phyloP scores from a whole-genome alignment of 805 yeast genomes.

The Candida michaelii region DNA sequence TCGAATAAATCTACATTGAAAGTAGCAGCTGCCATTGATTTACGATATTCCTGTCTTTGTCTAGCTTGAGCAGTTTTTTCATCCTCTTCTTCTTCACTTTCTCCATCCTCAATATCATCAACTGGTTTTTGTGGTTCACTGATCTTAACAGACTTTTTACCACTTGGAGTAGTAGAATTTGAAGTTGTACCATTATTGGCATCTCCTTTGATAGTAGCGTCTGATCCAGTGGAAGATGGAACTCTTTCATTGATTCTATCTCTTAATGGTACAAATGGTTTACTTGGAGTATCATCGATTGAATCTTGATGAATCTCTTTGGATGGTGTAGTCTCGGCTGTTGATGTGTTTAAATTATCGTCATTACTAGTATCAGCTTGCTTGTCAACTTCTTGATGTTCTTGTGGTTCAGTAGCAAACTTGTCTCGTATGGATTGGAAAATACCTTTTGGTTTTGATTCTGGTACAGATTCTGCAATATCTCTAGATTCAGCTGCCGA shows the following conservation, averaged over 20 bases:
- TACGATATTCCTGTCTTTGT: conserved; percentile 45
- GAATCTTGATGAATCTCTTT: conserved; percentile 18
- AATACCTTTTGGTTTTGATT: conserved; percentile 22
- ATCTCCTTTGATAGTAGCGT: conserved; percentile 12
- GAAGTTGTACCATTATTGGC: neutral
- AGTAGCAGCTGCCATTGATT: conserved; percentile 51
- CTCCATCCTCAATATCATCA: conserved; percentile 20
- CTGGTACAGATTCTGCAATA: neutral
- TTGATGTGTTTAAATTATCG: conserved; percentile 18
- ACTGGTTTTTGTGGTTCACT: conserved; percentile 4
- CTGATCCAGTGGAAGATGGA: conserved; percentile 15
- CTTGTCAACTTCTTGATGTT: conserved; percentile 4
- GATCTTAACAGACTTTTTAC: neutral
- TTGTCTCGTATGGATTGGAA: conserved; percentile 36
- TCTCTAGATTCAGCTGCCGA: too few species aligned
- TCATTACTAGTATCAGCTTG: conserved; percentile 20
- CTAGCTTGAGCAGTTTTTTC: conserved; percentile 35
- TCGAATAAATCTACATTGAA: conserved; percentile 77
- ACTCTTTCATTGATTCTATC: conserved; percentile 12
- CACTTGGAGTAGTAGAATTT: neutral
- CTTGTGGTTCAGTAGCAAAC: conserved; percentile 15
- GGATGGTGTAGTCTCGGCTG: conserved; percentile 35
- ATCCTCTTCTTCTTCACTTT: conserved; percentile 23
- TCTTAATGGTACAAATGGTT: conserved; percentile 9
- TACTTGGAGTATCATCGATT: conserved; percentile 12